Evolutionary conservation across 1,139 yeast genomes (phyloP).

Genomic region (Lodderomyces orthopsilosis): DNA sequence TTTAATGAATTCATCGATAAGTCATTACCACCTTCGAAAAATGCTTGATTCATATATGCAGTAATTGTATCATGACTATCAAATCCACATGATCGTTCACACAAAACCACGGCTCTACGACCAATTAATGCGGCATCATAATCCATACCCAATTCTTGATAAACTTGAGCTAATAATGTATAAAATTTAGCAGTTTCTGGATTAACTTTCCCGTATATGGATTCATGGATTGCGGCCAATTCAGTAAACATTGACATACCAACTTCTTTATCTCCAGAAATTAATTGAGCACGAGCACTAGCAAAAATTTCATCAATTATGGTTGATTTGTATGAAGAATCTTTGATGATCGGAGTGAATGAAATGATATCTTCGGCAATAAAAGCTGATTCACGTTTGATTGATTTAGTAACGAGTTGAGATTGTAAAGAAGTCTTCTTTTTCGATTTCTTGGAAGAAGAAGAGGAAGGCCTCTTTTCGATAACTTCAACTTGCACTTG

Average conservation of each 20-base stretch:
- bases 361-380: slow-evolving; percentile 60
- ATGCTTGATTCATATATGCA: slow-evolving; percentile 72
- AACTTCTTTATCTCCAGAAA: slow-evolving; percentile 31
- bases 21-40: slow-evolving; percentile 61
- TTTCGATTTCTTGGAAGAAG: slow-evolving; percentile 18
- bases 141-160: slow-evolving; percentile 57
- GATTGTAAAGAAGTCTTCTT: slow-evolving; percentile 19
- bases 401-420: slow-evolving; percentile 12
- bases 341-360: slow-evolving; percentile 72
- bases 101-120: slow-evolving; percentile 68
- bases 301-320: slow-evolving; percentile 79
- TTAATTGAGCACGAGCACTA: slow-evolving; percentile 55
- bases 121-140: slow-evolving; percentile 65
- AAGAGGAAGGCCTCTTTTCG: slow-evolving; percentile 15
- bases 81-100: slow-evolving; percentile 78
- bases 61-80: slow-evolving; percentile 78
- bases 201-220: slow-evolving; percentile 79
- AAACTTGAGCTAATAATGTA: slow-evolving; percentile 61
- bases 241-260: slow-evolving; percentile 65
- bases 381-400: slow-evolving; percentile 42
- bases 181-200: slow-evolving; percentile 75
- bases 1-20: slow-evolving; percentile 62
- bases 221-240: slow-evolving; percentile 72
- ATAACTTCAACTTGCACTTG: slow-evolving; percentile 14
- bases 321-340: slow-evolving; percentile 62